Evolutionary conservation across 768 basidiomycete genomes (phyloP), one percentile per base, ranked within the genome.

Genomic region (Leccinum disarticulatum): DNA sequence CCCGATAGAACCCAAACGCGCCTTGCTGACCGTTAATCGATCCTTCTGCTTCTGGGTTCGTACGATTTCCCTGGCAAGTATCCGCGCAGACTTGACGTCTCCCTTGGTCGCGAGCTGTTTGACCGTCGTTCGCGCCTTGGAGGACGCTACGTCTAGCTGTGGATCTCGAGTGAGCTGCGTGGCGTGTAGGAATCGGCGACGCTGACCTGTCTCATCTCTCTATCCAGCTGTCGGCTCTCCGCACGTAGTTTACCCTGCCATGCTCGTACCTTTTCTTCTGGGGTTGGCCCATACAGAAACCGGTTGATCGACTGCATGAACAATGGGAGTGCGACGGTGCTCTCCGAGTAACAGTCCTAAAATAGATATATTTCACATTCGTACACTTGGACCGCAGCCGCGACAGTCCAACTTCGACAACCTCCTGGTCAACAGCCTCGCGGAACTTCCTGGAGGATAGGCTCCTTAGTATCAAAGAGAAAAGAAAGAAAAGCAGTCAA

Each of bases 31-130:
- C 55, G 91, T 89, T 59, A 99, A 75, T 49, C 93, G 81, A 72
- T 96, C 91, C 74, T 94, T 93, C 81, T 98, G 96, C 74, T 93
- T 96, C 70, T 91, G 86, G 70, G 90, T 95, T 66, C 95, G 79
- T 6, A 98, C 94, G n/a, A 99, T 87, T 74, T 98, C 97, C 64
- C 81, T 85, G 1, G 97, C 96, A 50, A 99, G 80, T 70, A 98
- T 90, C 47, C 92, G 86, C 1, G 96, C 95, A 58, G 89, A 93
- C 77, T 95, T 96, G 52, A 89, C 81, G 70, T 98, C 96, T 31
- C 94, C 94, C 70, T 95, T 95, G 59, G 80, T 79, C 3, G 95
- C 97, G 46, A 98, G 83, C 68, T 91, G 88, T 76, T 95, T 98
- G 50, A 98, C 87, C 25, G 87, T 83, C 65, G 68, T 76, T 31